Evolutionary conservation across 139 green algal species (phyloP).

Genomic region (Closterium sp.): DNA sequence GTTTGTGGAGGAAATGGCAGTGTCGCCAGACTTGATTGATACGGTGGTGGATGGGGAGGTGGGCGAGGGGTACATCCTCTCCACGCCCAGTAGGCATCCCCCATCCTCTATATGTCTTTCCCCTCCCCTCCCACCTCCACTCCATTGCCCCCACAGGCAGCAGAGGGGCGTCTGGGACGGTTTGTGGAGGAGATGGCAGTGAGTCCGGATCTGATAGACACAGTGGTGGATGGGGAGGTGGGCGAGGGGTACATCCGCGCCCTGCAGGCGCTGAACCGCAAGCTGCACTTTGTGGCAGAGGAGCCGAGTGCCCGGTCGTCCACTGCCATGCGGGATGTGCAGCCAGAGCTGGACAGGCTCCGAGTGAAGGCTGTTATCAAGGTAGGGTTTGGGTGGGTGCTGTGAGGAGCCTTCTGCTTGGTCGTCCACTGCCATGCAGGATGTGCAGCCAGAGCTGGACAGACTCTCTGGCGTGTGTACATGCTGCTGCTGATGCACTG

Average conservation of each 20-base stretch:
- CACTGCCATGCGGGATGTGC: conserved; percentile 72
- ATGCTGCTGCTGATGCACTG: background rate
- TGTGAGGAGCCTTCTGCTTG: conserved; percentile 49
- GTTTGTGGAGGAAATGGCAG: too few relatives aligned
- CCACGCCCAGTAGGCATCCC: too few relatives aligned
- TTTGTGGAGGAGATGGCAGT: conserved; percentile 85
- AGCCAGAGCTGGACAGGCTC: conserved; percentile 84
- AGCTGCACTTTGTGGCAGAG: conserved; percentile 70
- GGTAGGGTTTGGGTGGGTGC: conserved; percentile 1
- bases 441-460: conserved; percentile 87
- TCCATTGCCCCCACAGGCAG: background rate
- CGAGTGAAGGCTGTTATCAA: conserved; percentile 71
- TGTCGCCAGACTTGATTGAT: too few relatives aligned
- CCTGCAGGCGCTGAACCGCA: conserved; percentile 69
- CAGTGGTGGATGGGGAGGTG: conserved; percentile 72
- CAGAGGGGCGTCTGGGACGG: conserved; percentile 61
- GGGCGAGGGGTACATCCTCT: too few relatives aligned
- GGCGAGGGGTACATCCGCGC: conserved; percentile 75
- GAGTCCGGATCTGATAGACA: conserved; percentile 75
- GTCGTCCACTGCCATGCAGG: conserved; percentile 57
- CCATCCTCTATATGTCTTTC: too few relatives aligned
- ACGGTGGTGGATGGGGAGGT: too few relatives aligned
- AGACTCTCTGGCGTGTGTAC: conserved; percentile 70
- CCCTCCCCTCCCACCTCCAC: too few relatives aligned
- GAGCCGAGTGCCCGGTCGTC: conserved; percentile 52